phyloP scores from a whole-genome alignment of 2,329 filamentous ascomycete genomes.

The Penicillium sp. region DNA sequence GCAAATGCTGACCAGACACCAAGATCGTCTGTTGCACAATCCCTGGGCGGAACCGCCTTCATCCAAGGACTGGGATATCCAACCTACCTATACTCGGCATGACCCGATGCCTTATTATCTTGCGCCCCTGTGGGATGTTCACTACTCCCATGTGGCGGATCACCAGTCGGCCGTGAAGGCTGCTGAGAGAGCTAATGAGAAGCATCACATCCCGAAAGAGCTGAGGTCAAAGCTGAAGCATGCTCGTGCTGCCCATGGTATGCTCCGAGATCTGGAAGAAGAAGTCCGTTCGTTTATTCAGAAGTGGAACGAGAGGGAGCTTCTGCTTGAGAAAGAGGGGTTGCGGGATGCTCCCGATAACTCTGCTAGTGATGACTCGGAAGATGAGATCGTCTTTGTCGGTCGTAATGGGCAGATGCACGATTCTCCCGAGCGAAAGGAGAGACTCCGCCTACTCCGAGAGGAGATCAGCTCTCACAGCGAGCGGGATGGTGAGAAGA shows the following conservation, averaged over 20 bases:
- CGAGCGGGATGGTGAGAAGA: conserved; percentile 58
- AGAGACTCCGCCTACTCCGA: conserved; percentile 51
- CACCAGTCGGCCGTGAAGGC: conserved; percentile 39
- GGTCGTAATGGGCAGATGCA: conserved; percentile 66
- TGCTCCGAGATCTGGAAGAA: conserved; percentile 81
- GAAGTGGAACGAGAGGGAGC: conserved; percentile 57
- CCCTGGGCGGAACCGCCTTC: conserved; percentile 82
- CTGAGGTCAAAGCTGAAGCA: conserved; percentile 79
- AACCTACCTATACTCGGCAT: conserved; percentile 75
- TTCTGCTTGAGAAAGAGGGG: conserved; percentile 48
- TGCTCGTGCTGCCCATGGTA: conserved; percentile 70
- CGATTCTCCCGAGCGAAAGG: conserved; percentile 56
- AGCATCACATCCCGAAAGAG: conserved; percentile 68
- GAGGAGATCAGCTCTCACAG: conserved; percentile 29
- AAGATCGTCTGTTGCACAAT: conserved; percentile 82
- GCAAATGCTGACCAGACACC: conserved; percentile 25
- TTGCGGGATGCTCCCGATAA: conserved; percentile 45
- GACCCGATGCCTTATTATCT: conserved; percentile 80
- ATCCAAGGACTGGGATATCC: conserved; percentile 77
- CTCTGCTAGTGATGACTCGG: conserved; percentile 52
- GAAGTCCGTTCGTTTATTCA: conserved; percentile 75
- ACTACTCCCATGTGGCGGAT: conserved; percentile 45
- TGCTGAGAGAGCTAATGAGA: conserved; percentile 38
- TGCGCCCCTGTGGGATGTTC: conserved; percentile 77
- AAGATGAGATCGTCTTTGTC: conserved; percentile 91